These are phyloP conservation scores for Ophiostoma perfectum DNA, from an alignment of 2,329 filamentous ascomycete genomes.

Conservation along the genomic window DNA sequence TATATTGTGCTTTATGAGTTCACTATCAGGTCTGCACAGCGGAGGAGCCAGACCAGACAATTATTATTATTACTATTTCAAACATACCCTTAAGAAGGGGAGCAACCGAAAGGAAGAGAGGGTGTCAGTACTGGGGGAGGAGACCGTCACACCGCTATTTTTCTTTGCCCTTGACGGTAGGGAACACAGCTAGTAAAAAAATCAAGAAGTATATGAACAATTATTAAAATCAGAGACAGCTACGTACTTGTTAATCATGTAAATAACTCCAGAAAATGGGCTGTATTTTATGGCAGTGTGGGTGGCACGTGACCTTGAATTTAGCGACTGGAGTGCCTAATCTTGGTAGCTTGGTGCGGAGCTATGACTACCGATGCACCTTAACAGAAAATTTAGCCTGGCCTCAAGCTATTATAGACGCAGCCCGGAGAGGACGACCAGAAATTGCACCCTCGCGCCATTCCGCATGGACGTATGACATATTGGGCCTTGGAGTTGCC, in stretches of 20 bases:
- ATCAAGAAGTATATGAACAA: background rate
- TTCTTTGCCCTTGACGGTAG: too few relatives aligned
- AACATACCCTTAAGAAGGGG: conserved; percentile 12
- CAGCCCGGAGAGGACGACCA: background rate
- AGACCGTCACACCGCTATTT: background rate
- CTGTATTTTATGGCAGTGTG: too few relatives aligned
- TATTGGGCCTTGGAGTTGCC: background rate
- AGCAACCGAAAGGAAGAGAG: background rate
- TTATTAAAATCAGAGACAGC: background rate
- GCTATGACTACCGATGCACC: background rate
- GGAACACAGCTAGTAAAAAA: background rate
- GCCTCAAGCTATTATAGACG: background rate
- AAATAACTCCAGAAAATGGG: background rate
- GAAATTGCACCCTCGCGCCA: too few relatives aligned
- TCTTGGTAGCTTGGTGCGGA: conserved; percentile 1
- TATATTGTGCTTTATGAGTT: conserved; percentile 20
- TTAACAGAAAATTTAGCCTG: conserved; percentile 8
- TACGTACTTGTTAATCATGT: background rate
- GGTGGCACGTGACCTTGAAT: conserved; percentile 7
- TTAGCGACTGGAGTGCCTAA: background rate
- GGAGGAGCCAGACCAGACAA: conserved; percentile 13
- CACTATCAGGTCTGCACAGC: conserved; percentile 14
- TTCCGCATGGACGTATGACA: conserved; percentile 9
- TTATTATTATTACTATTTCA: conserved; percentile 18
- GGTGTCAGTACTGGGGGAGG: background rate